phyloP scores from a whole-genome alignment of 23 red algal genomes.

The Chondrus crispus region DNA sequence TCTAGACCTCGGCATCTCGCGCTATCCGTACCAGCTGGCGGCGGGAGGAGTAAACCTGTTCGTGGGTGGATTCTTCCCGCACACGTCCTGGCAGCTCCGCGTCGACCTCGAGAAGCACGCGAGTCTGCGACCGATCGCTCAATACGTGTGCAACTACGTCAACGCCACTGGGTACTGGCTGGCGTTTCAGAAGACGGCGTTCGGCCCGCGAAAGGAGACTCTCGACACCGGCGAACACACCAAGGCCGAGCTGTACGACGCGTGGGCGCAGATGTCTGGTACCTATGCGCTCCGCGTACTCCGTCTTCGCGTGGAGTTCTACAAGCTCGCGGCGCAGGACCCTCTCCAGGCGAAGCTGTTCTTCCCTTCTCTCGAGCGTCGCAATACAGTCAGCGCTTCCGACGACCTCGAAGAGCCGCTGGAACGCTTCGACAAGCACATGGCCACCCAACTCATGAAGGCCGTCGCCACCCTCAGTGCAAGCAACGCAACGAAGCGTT shows the following conservation, averaged over 20 bases:
- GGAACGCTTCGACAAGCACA: neutral
- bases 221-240: too few species aligned
- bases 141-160: neutral
- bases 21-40: neutral
- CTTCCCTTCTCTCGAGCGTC: neutral
- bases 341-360: neutral
- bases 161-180: neutral
- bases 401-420: neutral
- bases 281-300: neutral
- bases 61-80: neutral
- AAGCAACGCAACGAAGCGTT: neutral
- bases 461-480: neutral
- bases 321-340: neutral
- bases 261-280: neutral
- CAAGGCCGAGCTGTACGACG: neutral
- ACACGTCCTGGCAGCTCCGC: neutral
- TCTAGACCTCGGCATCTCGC: neutral
- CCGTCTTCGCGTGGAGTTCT: neutral
- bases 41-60: neutral
- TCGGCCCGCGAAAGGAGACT: neutral
- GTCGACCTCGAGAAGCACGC: neutral
- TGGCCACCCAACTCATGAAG: neutral
- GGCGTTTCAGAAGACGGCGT: neutral
- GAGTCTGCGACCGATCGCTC: neutral
- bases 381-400: neutral